Evolutionary conservation across 768 basidiomycete species (phyloP), one percentile per base, ranked within the genome.

Genomic region (Leccinellum rugosiceps): DNA sequence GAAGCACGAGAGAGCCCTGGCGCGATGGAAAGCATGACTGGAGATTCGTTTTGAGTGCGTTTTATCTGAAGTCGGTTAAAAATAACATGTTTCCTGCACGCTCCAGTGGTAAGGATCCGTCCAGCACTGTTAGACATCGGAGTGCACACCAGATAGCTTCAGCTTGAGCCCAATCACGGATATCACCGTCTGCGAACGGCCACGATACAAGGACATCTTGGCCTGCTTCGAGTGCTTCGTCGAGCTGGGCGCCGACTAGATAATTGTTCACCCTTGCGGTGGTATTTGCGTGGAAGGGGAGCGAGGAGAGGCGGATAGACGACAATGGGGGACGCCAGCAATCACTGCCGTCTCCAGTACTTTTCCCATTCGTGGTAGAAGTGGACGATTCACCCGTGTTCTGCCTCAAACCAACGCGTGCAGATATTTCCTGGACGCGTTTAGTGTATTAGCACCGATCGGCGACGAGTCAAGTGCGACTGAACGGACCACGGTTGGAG

Each of bases 41-140:
- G 91, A 17, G 90, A 94, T 68, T 94, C 92, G 68, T 94, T 94
- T 64, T 92, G 91, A 7, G 83, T 83, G 55, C 94, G 88, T 52
- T 89, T 83, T 52, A 91, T 83, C 59, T 85, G 82, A 21, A 96
- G 80, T 54, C 78, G 80, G 53, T 76, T 80, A 74, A 94, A 93
- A 17, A 97, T 80, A 50, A 90, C 74, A 64, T 95, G 77, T 76
- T 94, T 94, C 90, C 93, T 95, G 74, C 32, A 53, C 34, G 48
- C 26, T 28, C 58, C 21, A 17, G 50, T 28, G 54, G 49, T 55
- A 47, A 61, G 46, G 50, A 47, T 59, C 31, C 49, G 47, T n/a
- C n/a, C 21, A 23, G 34, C 38, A 53, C 11, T n/a, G 52, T 35
- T 30, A n/a, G 32, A 46, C n/a, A 30, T 52, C 4, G n/a, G n/a